Evolutionary conservation across 78 protist genomes (phyloP).

Genomic region (Dictyostelium capitatum): DNA sequence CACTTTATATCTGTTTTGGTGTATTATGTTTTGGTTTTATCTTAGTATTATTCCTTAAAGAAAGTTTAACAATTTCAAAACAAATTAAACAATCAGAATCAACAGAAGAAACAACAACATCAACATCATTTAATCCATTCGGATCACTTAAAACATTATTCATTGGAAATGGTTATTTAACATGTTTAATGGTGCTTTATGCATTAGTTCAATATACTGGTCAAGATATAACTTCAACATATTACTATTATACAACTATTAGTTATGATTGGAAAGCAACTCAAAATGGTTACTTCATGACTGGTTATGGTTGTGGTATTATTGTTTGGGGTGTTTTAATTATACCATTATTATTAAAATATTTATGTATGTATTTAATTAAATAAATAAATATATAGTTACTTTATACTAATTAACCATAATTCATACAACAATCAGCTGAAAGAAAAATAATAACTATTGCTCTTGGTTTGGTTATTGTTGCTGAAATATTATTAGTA

Average conservation of each 20-base stretch:
- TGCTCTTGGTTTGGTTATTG: background rate
- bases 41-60: no score
- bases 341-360: background rate
- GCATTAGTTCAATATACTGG: background rate
- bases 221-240: constrained; percentile 11
- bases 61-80: no score
- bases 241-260: background rate
- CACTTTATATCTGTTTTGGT: background rate
- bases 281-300: background rate
- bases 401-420: no score
- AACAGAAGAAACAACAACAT: background rate
- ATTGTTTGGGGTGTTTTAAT: background rate
- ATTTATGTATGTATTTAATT: background rate
- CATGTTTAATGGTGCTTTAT: background rate
- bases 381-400: no score
- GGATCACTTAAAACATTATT: background rate
- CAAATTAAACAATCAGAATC: background rate
- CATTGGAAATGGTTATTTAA: background rate
- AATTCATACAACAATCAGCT: background rate
- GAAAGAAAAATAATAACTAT: background rate
- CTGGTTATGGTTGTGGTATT: background rate
- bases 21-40: background rate
- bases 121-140: background rate
- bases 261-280: background rate
- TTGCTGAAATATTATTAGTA: background rate